These are phyloP conservation scores for Phytomonas francai DNA, from an alignment of 208 protist species.

Conservation along the genomic window DNA sequence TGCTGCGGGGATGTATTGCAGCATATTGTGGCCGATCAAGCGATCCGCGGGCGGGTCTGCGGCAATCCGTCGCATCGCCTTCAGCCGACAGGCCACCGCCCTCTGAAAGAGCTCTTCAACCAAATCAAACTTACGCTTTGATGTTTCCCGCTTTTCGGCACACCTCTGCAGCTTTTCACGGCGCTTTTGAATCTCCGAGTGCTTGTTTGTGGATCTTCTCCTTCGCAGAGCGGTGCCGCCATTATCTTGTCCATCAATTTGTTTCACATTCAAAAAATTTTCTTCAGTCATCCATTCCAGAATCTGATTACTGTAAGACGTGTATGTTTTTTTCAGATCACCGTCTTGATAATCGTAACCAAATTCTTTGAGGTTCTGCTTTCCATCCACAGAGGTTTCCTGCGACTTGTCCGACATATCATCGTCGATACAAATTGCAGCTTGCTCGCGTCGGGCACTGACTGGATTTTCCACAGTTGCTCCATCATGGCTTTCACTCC, in stretches of 20 bases:
- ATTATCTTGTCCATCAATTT: too few species aligned
- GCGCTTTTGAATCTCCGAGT: too few species aligned
- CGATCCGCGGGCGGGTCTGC: slow-evolving; percentile 83
- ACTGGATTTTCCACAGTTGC: too few species aligned
- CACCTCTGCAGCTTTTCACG: too few species aligned
- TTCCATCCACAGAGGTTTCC: neutral
- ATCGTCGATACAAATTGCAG: neutral
- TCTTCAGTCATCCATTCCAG: too few species aligned
- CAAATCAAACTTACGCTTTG: slow-evolving; percentile 40
- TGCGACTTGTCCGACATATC: neutral
- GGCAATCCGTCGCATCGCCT: slow-evolving; percentile 59
- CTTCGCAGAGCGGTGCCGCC: too few species aligned
- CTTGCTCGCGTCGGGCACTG: too few species aligned
- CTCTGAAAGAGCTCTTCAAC: slow-evolving; percentile 73
- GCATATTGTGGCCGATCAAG: slow-evolving; percentile 56
- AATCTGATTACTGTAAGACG: neutral
- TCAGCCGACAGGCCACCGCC: slow-evolving; percentile 49
- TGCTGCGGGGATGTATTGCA: slow-evolving; percentile 72
- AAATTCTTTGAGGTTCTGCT: neutral
- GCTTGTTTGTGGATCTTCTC: too few species aligned
- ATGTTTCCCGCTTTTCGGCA: too few species aligned
- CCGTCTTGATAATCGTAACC: slow-evolving; percentile 1
- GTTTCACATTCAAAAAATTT: too few species aligned
- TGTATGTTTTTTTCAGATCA: neutral
- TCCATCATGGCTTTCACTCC: too few species aligned